Evolutionary conservation across 768 basidiomycete species (phyloP), one percentile per base, ranked within the genome.

Genomic region (Daedaleopsis nitida): DNA sequence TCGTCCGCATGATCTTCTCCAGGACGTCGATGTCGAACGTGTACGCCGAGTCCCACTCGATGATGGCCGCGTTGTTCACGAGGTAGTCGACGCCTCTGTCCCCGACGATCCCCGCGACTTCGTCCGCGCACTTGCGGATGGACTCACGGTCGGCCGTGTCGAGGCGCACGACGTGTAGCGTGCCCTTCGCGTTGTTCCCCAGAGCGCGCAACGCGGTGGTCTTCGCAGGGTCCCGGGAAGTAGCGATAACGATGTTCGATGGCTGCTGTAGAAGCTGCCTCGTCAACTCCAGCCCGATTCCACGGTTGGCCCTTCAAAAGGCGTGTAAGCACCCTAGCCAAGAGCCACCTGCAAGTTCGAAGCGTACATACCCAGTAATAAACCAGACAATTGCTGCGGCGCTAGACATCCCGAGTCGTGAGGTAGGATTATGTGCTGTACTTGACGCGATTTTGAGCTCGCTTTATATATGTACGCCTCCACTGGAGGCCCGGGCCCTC

Each of bases 61-160:
- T 74, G 21, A 74, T 57, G 1, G 67, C 77, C 7, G 77, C 76
- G 43, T 77, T 78, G 68, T 78, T 80, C 55, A 77, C 60, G 19
- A 80, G 66, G 52, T 75, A 77, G 61, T 78, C 75, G 6, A 79
- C 61, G 5, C 76, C 75, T 16, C 57, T 58, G 23, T 62, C 65
- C 5, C 59, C 68, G 11, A 78, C 56, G 17, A 74, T 54, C 35
- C 56, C 63, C 24, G 64, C 69, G 37, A 73, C 68, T 8, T 59
- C 35, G 21, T 57, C 57, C 5, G 64, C 65, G 14, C 71, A 68
- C 0, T 45, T 65, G 12, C 69, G 59, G 59, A 78, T 73, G 34
- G 69, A 66, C n/a, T 52, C 63, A 38, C 66, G 50, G 42, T 72
- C 64, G 27, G 56, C 61, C 24, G 72, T 68, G 49, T 78, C 75